Percentiles rank a stretch among this genome's conserved stretches.
Conservation (phyloP, 2,329 filamentous ascomycete genomes). For the Chaetomium sp. region DNA sequence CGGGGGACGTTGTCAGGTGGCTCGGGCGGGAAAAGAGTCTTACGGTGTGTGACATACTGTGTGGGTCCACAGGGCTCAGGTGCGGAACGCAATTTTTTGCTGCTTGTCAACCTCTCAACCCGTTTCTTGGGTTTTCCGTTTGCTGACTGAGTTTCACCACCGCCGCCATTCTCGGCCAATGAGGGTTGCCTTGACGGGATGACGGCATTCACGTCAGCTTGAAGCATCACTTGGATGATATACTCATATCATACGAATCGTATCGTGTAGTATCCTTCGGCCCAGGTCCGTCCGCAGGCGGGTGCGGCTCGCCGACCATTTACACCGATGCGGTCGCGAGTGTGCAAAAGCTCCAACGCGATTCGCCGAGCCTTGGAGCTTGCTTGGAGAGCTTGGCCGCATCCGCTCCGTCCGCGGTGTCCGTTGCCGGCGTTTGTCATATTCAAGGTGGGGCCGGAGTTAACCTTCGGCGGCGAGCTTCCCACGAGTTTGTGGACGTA, state of each 20-base stretch:
- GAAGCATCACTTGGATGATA: not conserved
- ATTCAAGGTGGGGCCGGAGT: no score
- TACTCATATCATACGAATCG: no score
- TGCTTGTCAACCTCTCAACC: not conserved
- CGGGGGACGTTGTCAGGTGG: not conserved
- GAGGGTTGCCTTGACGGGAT: not conserved
- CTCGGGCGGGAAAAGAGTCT: not conserved
- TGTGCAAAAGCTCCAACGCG: not conserved
- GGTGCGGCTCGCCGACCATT: no score
- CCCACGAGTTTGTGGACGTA: no score
- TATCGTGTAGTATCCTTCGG: no score
- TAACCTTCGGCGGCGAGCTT: no score
- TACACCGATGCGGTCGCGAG: not conserved
- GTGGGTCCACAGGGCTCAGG: constrained; percentile 2
- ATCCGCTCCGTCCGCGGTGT: no score
- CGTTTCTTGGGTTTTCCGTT: not conserved
- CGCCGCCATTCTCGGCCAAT: not conserved
- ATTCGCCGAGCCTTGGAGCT: not conserved
- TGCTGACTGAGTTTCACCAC: not conserved
- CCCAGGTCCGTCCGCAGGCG: no score
- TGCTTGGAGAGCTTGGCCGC: not conserved
- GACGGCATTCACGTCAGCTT: constrained; percentile 1
- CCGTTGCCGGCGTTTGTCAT: no score
- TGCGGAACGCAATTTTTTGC: not conserved
- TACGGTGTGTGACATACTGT: constrained; percentile 10